Evolutionary conservation across 176 grass and related monocot species (phyloP), one percentile per base, ranked within the genome.

Genomic region (Eremochloa ophiuroides): DNA sequence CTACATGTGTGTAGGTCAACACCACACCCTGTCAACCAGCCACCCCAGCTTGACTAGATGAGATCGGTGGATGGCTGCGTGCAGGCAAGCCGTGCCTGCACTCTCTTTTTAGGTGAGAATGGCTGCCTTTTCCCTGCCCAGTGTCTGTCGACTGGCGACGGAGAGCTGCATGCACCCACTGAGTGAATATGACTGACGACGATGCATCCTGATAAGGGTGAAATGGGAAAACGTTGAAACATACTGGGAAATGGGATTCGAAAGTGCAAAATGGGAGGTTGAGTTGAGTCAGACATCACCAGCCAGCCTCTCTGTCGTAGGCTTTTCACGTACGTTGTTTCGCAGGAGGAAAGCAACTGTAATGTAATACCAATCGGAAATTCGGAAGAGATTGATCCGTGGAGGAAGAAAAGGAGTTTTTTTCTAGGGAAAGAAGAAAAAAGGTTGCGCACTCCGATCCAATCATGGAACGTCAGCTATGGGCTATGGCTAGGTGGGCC

Each of bases 91-190:
- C 62, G 42, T 79, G 77, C 76, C 20, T 5, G 40, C 20, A 42
- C 3, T 14, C 3, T 50, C 76, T 79, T 79, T 79, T 79, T 79
- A 79, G 77, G 62, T 79, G 62, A 66, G 62, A 22, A 50, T 66
- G 5, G 62, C 30, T 38, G 42, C 77, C 43, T 79, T 79, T 79
- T 50, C 17, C 28, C 7, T 17, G 27, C 3, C 17, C 8, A 27
- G 48, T n/a, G 10, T 16, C 18, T n/a, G 50, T 26, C n/a, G 38
- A 27, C 67, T 43, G 23, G 42, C 15, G 35, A 14, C 42, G 76
- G 48, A 44, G 42, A 78, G 59, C 26, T 33, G 18, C 76, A 34
- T 2, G 27, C 59, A n/a, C 41, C 41, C 28, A 30, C 55, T 58
- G n/a, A 58, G 9, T 12, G 9, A 38, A 40, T 26, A n/a, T n/a